A percentile compares a stretch with the other conserved stretches of the same genome.
Evolutionary conservation across 352 stramenopile species (phyloP).

Genomic region (Elongisporangium anandrum): DNA sequence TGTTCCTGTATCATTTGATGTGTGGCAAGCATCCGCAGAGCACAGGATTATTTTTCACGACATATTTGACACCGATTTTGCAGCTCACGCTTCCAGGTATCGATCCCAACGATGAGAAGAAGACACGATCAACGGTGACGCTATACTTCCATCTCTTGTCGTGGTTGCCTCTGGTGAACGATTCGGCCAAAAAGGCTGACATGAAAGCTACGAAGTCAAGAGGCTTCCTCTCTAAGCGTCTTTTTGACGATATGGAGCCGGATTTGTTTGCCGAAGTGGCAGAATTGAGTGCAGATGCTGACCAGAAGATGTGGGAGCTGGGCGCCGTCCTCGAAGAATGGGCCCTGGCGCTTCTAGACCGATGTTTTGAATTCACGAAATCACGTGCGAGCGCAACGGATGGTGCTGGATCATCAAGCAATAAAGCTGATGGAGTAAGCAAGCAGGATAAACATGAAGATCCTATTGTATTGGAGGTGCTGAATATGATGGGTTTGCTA

Average conservation of each 20-base stretch:
- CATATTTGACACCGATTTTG: slow-evolving; percentile 51
- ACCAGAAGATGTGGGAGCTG: slow-evolving; percentile 55
- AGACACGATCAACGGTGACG: slow-evolving; percentile 55
- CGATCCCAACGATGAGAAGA: slow-evolving; percentile 75
- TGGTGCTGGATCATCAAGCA: slow-evolving; percentile 8
- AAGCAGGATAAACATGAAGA: slow-evolving; percentile 32
- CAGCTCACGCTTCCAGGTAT: slow-evolving; percentile 65
- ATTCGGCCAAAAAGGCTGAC: slow-evolving; percentile 33
- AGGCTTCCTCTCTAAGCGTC: slow-evolving; percentile 17
- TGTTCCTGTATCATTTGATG: slow-evolving; percentile 63
- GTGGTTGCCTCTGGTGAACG: slow-evolving; percentile 68
- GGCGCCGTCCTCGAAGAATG: slow-evolving; percentile 63
- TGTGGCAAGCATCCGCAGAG: slow-evolving; percentile 40
- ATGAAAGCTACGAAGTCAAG: slow-evolving; percentile 34
- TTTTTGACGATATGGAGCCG: slow-evolving; percentile 40
- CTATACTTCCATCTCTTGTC: slow-evolving; percentile 70
- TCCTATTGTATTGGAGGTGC: slow-evolving; percentile 43
- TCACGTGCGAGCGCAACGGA: slow-evolving; percentile 37
- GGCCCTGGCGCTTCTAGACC: slow-evolving; percentile 53
- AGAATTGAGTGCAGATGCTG: slow-evolving; percentile 21
- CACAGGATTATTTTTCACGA: slow-evolving; percentile 47
- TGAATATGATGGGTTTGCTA: slow-evolving; percentile 57
- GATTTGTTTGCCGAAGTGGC: slow-evolving; percentile 36
- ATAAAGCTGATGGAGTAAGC: slow-evolving; percentile 11
- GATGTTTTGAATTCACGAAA: slow-evolving; percentile 63